Percentiles rank a stretch among this genome's conserved stretches.
Conservation (phyloP, 768 basidiomycete species). For the Kondoa subrosea region DNA sequence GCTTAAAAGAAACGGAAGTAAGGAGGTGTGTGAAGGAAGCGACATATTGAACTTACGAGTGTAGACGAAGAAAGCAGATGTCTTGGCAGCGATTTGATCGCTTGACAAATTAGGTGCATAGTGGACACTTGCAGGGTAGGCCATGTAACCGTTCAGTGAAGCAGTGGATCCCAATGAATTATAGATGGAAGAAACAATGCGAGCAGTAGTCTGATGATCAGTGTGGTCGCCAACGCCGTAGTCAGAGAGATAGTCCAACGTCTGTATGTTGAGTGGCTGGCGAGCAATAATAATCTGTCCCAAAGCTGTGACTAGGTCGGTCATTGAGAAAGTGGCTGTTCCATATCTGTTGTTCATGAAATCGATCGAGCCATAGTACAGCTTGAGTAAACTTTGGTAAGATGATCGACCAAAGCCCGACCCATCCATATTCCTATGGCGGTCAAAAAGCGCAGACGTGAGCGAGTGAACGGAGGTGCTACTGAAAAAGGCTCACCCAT, state of each 20-base stretch:
- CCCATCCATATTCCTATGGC: too few species aligned
- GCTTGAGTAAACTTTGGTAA: constrained; percentile 8
- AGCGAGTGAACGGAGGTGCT: too few species aligned
- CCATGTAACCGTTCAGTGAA: constrained; percentile 20
- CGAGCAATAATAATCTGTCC: constrained; percentile 17
- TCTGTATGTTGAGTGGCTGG: constrained; percentile 12
- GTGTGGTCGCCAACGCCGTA: constrained; percentile 20
- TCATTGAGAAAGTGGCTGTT: constrained; percentile 15
- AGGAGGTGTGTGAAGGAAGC: background rate
- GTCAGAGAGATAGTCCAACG: constrained; percentile 20
- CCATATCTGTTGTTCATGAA: constrained; percentile 15
- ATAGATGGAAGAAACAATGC: background rate
- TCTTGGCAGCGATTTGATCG: constrained; percentile 12
- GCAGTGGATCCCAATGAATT: background rate
- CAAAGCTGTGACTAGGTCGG: constrained; percentile 18
- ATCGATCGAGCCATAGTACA: constrained; percentile 22
- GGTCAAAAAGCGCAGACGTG: too few species aligned
- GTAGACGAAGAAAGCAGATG: constrained; percentile 23
- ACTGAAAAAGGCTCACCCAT: too few species aligned
- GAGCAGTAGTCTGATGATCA: constrained; percentile 16
- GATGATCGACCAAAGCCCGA: background rate
- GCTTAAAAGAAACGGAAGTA: background rate
- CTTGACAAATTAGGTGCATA: constrained; percentile 15
- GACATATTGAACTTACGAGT: constrained; percentile 11
- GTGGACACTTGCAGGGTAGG: background rate